Percentiles rank a stretch among this genome's conserved stretches.
Conservation (phyloP, 805 yeast species). For the Candida sonorensis region DNA sequence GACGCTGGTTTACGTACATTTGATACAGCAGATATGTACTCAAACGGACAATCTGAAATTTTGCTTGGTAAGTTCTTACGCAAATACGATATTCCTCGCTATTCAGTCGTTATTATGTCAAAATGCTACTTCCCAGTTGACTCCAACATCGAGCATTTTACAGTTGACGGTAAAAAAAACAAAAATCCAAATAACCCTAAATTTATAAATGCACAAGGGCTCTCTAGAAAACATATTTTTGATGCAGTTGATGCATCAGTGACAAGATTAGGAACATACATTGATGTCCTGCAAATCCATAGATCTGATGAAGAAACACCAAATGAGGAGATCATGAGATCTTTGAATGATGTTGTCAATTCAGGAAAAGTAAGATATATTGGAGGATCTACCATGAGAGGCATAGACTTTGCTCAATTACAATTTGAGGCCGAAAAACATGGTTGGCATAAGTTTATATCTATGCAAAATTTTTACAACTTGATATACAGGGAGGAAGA, state of each 20-base stretch:
- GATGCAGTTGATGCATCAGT: slow-evolving; percentile 35
- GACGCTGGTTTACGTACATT: slow-evolving; percentile 41
- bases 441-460: slow-evolving; percentile 52
- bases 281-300: slow-evolving; percentile 52
- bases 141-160: slow-evolving; percentile 5
- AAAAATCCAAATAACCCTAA: slow-evolving; percentile 9
- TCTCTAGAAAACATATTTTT: slow-evolving; percentile 39
- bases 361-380: slow-evolving; percentile 45
- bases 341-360: slow-evolving; percentile 45
- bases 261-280: slow-evolving; percentile 41
- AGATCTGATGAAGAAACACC: slow-evolving; percentile 43
- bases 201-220: slow-evolving; percentile 32
- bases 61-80: slow-evolving; percentile 48
- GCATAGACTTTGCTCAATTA: slow-evolving; percentile 45
- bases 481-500: slow-evolving; percentile 60
- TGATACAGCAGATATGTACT: slow-evolving; percentile 45
- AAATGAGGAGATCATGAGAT: slow-evolving; percentile 47
- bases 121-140: slow-evolving; percentile 34
- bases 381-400: slow-evolving; percentile 59
- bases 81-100: slow-evolving; percentile 44
- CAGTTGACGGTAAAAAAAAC: slow-evolving; percentile 1
- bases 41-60: slow-evolving; percentile 41
- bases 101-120: slow-evolving; percentile 48
- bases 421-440: slow-evolving; percentile 51
- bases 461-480: slow-evolving; percentile 54